Evolutionary conservation across 2,329 filamentous ascomycete species (phyloP).

Genomic region (Phaeosphaeria sp.): DNA sequence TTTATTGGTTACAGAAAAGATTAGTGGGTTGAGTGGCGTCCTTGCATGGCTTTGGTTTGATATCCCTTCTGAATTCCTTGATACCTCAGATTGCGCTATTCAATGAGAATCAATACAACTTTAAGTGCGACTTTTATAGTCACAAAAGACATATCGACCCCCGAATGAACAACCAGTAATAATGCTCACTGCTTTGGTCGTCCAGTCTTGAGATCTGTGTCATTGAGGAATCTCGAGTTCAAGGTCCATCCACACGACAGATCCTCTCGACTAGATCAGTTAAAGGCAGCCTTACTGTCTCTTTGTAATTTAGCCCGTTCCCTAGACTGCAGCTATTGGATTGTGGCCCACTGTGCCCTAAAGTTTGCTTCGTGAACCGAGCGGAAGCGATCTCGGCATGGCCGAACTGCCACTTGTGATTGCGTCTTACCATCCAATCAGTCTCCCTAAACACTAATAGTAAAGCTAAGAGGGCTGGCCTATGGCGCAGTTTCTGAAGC

Average conservation of each 20-base stretch:
- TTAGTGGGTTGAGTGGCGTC: background rate
- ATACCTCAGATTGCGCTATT: background rate
- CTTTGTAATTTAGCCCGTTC: background rate
- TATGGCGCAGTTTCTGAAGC: background rate
- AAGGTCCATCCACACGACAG: no score
- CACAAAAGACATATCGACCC: no score
- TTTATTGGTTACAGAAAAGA: background rate
- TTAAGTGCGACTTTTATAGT: no score
- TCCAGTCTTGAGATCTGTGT: no score
- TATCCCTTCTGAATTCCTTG: background rate
- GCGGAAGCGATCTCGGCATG: background rate
- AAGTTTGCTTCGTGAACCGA: background rate
- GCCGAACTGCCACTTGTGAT: background rate
- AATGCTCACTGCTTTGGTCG: no score
- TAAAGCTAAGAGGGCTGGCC: no score
- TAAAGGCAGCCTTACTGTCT: background rate
- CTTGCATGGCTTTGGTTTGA: background rate
- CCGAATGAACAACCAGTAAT: no score
- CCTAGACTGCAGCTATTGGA: background rate
- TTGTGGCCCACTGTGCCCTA: background rate
- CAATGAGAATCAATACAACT: no score
- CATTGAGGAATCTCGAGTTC: no score
- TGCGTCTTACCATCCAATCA: background rate
- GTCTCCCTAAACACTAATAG: no score
- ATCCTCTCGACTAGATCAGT: no score